These are phyloP conservation scores for Penicillium argentinense DNA, from an alignment of 495 filamentous ascomycete genomes.

Conservation along the genomic window DNA sequence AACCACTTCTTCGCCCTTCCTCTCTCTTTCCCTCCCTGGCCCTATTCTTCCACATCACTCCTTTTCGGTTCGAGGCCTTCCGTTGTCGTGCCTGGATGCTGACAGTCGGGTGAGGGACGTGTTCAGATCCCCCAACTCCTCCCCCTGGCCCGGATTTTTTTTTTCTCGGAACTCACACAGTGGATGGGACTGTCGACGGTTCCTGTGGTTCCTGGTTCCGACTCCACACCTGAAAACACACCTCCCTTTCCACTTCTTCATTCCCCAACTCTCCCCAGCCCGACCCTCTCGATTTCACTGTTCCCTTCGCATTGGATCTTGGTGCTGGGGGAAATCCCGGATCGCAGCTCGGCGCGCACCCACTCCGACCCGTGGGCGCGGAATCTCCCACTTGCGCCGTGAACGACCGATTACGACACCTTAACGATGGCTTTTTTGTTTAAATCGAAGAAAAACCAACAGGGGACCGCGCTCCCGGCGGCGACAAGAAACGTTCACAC, in stretches of 20 bases:
- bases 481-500: conserved; percentile 53
- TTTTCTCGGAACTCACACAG: conserved; percentile 20
- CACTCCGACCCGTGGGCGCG: conserved; percentile 10
- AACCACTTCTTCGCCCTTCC: conserved; percentile 15
- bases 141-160: conserved; percentile 10
- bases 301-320: not conserved
- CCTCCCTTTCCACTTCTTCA: conserved; percentile 12
- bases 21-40: conserved; percentile 15
- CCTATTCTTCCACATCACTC: too few relatives aligned
- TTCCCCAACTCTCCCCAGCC: conserved; percentile 3
- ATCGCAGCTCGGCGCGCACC: conserved; percentile 16
- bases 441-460: conserved; percentile 60
- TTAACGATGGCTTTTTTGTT: conserved; percentile 63
- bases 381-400: conserved; percentile 19
- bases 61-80: too few relatives aligned
- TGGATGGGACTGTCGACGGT: conserved; percentile 25
- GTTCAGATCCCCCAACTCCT: not conserved
- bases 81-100: too few relatives aligned
- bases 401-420: conserved; percentile 43
- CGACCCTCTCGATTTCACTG: too few relatives aligned
- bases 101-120: not conserved
- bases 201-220: conserved; percentile 31
- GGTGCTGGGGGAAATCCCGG: conserved; percentile 9
- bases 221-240: conserved; percentile 29
- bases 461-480: conserved; percentile 47